Evolutionary conservation across 2,329 filamentous ascomycete genomes (phyloP).

Genomic region (Dactylonectria macrodidyma): DNA sequence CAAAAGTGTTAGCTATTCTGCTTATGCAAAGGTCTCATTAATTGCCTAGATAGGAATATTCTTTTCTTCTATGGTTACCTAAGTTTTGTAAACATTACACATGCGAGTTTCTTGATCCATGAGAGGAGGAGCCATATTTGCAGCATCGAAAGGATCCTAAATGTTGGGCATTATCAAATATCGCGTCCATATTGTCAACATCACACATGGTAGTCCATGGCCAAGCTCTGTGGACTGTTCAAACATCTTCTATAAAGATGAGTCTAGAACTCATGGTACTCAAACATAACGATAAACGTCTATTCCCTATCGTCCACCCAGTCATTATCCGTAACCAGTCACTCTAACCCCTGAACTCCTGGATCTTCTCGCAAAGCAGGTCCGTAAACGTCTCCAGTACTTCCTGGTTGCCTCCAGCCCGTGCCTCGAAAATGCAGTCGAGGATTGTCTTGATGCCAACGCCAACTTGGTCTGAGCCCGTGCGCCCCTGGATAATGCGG

Average conservation of each 20-base stretch:
- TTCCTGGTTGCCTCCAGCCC: conserved; percentile 47
- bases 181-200: background rate
- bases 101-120: background rate
- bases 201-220: background rate
- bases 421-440: conserved; percentile 62
- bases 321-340: background rate
- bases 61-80: too few species aligned
- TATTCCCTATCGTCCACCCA: background rate
- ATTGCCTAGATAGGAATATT: too few species aligned
- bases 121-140: background rate
- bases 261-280: background rate
- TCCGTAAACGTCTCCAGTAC: conserved; percentile 57
- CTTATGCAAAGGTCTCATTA: too few species aligned
- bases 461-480: conserved; percentile 75
- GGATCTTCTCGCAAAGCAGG: conserved; percentile 55
- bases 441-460: conserved; percentile 83
- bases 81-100: background rate
- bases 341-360: conserved; percentile 38
- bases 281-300: background rate
- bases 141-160: background rate
- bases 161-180: background rate
- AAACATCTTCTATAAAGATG: conserved; percentile 10
- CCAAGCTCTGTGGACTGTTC: background rate
- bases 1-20: too few species aligned
- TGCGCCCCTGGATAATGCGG: conserved; percentile 76